Percentiles rank a stretch among this genome's conserved stretches.
Evolutionary conservation across 306 rosid species (phyloP).

Genomic region (Dryas alaskensis): DNA sequence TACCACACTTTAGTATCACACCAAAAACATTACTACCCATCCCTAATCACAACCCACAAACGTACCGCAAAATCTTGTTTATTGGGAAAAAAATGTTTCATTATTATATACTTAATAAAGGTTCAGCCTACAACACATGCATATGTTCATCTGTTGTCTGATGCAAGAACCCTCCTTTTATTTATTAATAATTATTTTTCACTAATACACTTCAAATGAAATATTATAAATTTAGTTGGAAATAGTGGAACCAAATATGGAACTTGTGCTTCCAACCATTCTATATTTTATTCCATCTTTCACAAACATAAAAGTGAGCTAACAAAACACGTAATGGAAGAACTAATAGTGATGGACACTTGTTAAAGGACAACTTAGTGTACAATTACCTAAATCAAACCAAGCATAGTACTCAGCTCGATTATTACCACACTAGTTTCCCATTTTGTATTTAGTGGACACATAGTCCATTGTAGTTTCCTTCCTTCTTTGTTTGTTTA

Average conservation of each 20-base stretch:
- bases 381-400: conserved; percentile 41
- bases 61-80: conserved; percentile 4
- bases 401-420: conserved; percentile 23
- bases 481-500: background rate
- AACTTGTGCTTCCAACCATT: conserved; percentile 23
- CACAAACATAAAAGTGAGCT: conserved; percentile 9
- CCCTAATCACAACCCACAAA: conserved; percentile 38
- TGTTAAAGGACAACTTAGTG: conserved; percentile 34
- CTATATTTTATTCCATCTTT: conserved; percentile 14
- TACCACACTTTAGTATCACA: conserved; percentile 33
- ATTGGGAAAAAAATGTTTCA: background rate
- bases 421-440: conserved; percentile 22
- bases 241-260: conserved; percentile 14
- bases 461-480: conserved; percentile 23
- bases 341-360: conserved; percentile 28
- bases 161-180: conserved; percentile 1
- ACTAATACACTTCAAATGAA: conserved; percentile 3
- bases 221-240: conserved; percentile 4
- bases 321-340: conserved; percentile 21
- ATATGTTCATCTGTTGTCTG: conserved; percentile 11
- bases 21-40: conserved; percentile 31
- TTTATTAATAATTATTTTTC: background rate
- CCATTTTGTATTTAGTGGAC: conserved; percentile 26
- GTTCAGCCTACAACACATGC: conserved; percentile 12
- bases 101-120: background rate